Evolutionary conservation across 768 basidiomycete species (phyloP).

Genomic region (Leccinum subgranulosum): DNA sequence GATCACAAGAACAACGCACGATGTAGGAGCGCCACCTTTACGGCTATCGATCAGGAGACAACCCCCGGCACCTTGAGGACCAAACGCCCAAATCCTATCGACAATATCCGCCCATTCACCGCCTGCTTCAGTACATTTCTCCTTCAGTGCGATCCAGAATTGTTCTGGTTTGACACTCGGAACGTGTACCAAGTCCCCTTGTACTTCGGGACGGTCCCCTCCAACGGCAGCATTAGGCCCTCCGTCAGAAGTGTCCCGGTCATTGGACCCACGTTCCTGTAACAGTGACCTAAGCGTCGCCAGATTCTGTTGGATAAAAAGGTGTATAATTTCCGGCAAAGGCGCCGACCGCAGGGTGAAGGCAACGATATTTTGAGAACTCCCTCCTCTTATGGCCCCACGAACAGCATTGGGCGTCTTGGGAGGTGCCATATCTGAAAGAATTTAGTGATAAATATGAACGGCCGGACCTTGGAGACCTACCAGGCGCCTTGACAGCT

Average conservation of each 20-base stretch:
- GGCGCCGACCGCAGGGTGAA: constrained; percentile 85
- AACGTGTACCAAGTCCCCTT: constrained; percentile 58
- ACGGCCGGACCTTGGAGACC: background rate
- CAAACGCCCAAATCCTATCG: constrained; percentile 86
- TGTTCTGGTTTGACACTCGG: constrained; percentile 68
- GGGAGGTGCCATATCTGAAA: constrained; percentile 80
- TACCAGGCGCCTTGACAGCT: constrained; percentile 75
- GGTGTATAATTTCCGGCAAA: constrained; percentile 64
- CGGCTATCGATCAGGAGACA: constrained; percentile 83
- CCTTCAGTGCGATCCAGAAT: constrained; percentile 74
- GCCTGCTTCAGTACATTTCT: constrained; percentile 62
- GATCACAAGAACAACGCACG: constrained; percentile 44
- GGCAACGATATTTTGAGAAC: constrained; percentile 66
- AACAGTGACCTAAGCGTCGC: constrained; percentile 59
- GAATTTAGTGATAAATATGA: background rate
- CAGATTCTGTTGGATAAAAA: constrained; percentile 77
- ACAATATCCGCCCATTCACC: constrained; percentile 74
- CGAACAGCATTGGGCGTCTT: constrained; percentile 68
- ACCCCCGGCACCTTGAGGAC: constrained; percentile 81
- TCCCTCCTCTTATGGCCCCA: constrained; percentile 73
- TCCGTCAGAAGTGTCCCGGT: constrained; percentile 23
- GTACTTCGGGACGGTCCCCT: constrained; percentile 40
- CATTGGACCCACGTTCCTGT: constrained; percentile 43
- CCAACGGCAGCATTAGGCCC: constrained; percentile 23
- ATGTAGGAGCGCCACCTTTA: constrained; percentile 42